Conservation (phyloP, 2,329 filamentous ascomycete species). For the Verticillium longisporum region DNA sequence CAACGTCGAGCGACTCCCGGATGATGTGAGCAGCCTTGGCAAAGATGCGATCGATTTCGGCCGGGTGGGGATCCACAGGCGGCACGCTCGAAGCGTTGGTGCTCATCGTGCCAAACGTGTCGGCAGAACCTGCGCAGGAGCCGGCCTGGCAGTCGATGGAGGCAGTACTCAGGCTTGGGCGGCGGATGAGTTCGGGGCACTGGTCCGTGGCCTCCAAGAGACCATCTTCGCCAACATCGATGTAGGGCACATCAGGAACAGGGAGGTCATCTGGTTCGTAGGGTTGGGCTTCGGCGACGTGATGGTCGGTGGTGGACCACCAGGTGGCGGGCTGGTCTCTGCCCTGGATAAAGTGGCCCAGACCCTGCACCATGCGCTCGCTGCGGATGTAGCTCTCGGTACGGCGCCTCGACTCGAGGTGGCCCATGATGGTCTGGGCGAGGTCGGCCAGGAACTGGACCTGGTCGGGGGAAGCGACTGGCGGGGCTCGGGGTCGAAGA, state of each 20-base stretch:
- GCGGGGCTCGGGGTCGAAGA: constrained; percentile 20
- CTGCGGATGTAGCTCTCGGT: constrained; percentile 22
- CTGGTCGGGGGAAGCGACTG: constrained; percentile 19
- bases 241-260: neutral
- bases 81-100: constrained; percentile 5
- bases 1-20: constrained; percentile 29
- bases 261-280: neutral
- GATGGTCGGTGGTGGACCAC: neutral
- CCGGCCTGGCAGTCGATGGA: neutral
- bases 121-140: constrained; percentile 1
- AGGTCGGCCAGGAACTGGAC: constrained; percentile 20
- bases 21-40: constrained; percentile 36
- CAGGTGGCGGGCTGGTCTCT: constrained; percentile 9
- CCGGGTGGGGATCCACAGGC: constrained; percentile 8
- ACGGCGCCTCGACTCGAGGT: constrained; percentile 25
- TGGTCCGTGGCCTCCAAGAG: neutral
- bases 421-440: constrained; percentile 26
- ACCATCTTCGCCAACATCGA: neutral
- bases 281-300: neutral
- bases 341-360: constrained; percentile 28
- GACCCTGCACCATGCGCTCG: constrained; percentile 28
- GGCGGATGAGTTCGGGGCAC: neutral
- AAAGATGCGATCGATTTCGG: constrained; percentile 21
- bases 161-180: constrained; percentile 7
- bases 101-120: constrained; percentile 6